These are phyloP conservation scores for Chaetomiaceae sp. DNA, from an alignment of 2,329 filamentous ascomycete genomes.

Conservation along the genomic window DNA sequence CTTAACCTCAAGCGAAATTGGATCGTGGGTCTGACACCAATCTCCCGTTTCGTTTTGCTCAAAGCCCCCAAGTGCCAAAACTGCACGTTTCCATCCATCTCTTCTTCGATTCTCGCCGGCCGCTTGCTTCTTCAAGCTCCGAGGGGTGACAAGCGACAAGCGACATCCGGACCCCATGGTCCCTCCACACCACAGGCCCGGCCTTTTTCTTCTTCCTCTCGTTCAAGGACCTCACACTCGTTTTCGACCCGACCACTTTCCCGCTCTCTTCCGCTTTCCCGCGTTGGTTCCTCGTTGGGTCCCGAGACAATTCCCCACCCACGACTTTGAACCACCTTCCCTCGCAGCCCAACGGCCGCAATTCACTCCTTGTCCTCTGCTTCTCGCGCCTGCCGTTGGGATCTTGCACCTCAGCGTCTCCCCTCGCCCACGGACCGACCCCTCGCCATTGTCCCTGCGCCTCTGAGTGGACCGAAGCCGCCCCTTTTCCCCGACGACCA, in stretches of 20 bases:
- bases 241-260: conserved; percentile 13
- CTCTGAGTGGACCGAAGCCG: conserved; percentile 4
- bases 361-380: conserved; percentile 11
- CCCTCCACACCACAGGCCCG: conserved; percentile 17
- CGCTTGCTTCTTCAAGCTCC: conserved; percentile 18
- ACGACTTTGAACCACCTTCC: not conserved
- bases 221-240: conserved; percentile 24
- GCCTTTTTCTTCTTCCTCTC: conserved; percentile 20
- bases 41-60: conserved; percentile 20
- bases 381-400: conserved; percentile 10
- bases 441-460: not conserved
- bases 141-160: conserved; percentile 18
- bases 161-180: conserved; percentile 18
- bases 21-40: conserved; percentile 22
- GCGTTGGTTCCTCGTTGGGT: not conserved
- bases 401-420: conserved; percentile 18
- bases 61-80: conserved; percentile 16
- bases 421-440: not conserved
- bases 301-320: conserved; percentile 2
- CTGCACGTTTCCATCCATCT: conserved; percentile 16
- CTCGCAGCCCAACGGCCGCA: conserved; percentile 1
- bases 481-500: conserved; percentile 2
- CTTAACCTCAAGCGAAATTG: conserved; percentile 29
- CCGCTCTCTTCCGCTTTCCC: too few relatives aligned
- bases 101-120: conserved; percentile 18